These are phyloP conservation scores for Blumeria graminis DNA, from an alignment of 2,329 filamentous ascomycete species.

Conservation along the genomic window DNA sequence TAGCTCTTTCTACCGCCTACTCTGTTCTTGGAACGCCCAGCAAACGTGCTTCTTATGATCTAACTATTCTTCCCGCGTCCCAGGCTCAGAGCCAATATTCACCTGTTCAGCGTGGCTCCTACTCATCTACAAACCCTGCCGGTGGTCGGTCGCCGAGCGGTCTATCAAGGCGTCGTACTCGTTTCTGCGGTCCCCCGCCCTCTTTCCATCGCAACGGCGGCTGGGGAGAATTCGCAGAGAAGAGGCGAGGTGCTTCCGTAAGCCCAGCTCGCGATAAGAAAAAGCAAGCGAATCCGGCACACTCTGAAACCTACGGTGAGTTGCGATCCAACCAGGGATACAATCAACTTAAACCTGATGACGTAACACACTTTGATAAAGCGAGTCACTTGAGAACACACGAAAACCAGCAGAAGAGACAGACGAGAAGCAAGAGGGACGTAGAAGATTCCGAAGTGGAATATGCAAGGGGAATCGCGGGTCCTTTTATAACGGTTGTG, in stretches of 20 bases:
- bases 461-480: constrained; percentile 7
- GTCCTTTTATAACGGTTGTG: constrained; percentile 21
- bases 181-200: constrained; percentile 69
- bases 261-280: constrained; percentile 5
- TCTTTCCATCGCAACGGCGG: constrained; percentile 68
- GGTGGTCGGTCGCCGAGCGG: constrained; percentile 62
- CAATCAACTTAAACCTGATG: constrained; percentile 23
- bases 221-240: constrained; percentile 42
- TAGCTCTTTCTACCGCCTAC: constrained; percentile 68
- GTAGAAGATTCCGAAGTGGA: constrained; percentile 5
- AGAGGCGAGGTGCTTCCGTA: constrained; percentile 24
- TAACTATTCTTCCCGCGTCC: constrained; percentile 25
- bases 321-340: constrained; percentile 32
- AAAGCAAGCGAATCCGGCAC: constrained; percentile 12
- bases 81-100: constrained; percentile 8
- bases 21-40: constrained; percentile 44
- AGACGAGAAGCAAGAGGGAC: constrained; percentile 12
- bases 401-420: constrained; percentile 16
- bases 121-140: constrained; percentile 34
- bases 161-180: constrained; percentile 47
- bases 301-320: constrained; percentile 17
- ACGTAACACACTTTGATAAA: constrained; percentile 59
- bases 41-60: constrained; percentile 65
- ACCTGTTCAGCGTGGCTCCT: constrained; percentile 21
- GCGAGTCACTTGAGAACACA: constrained; percentile 52